Base-by-base conservation (phyloP, 2,329 filamentous ascomycete genomes). In the Fonsecaea erecta region DNA sequence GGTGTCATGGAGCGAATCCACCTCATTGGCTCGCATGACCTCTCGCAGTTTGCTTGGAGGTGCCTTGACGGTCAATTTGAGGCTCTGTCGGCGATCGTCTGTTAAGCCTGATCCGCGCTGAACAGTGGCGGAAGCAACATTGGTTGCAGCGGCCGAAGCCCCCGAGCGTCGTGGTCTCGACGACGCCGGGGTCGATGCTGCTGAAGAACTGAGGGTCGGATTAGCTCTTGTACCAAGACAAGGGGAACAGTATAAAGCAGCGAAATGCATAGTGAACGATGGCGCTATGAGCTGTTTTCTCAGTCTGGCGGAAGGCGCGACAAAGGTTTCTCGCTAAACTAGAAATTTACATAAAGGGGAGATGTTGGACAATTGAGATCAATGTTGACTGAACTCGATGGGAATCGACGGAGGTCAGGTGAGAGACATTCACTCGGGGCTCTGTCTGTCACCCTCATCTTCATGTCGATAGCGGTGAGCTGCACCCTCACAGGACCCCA, bases 51-150 rank as follows among this genome's bases (percentile, higher is more conserved):
- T 83, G 71, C 76, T 81, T 21, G 80, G 77, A 18, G 81, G 79
- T 77, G 82, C 82, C 69, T 80, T 83, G 57, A 83, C 77, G 5
- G 78, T 83, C 60, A 83, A 71, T 67, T 77, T 78, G 54, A 83
- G 78, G 46, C 80, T 79, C 71, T 75, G 78, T 65, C 74, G 74
- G 18, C 71, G 67, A 61, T 79, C 76, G 60, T 75, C 77, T 30
- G 60, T 24, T 18, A 56, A 52, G 54, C 64, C 60, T 32, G 40
- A 57, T 24, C 68, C 61, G 34, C 67, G 67, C 37, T 69, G 67
- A 30, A 69, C 52, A 3, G 65, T 57, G 28, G 69, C 62, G 26
- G 65, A 63, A 12, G 67, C 62, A 32, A 34, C 56, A 32, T 43
- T 63, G 12, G 21, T 40, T 40, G 67, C 16, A 30, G 37, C 28